Base-by-base conservation (phyloP, 106 monocot species). In the Acanthochlamys bracteata region DNA sequence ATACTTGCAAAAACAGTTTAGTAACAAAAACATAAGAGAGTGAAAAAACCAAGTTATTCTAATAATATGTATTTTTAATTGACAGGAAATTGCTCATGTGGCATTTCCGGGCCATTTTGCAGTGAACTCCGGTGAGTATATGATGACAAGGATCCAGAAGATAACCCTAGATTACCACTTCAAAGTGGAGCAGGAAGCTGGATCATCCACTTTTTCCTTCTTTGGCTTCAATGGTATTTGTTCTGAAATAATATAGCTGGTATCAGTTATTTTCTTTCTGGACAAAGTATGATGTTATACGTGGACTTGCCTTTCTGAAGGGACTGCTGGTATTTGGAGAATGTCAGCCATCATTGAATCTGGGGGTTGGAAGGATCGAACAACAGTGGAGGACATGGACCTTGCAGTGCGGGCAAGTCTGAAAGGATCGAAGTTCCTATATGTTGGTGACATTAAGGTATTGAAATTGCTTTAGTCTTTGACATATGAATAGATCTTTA, bases 351-450 rank as follows among this genome's bases (percentile, higher is more conserved):
- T 91, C 26, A 68, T 73, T 54, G 90, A 83, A 57, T 75, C 80
- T 25, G 90, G 86, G 15, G 86, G 90, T 52, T 90, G 90, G 90
- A 86, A 90, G 20, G 90, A 86, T 39, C 59, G 90, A 56, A 90
- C 86, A 11, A 90, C 86, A 3, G 90, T 90, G 4, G 89, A 90
- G 39, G 89, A 90, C 73, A 90, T 90, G 90, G 90, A 90, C 52
- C 71, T 90, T 42, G 85, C 90, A 7, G 83, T 91, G 65, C 75
- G 86, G 26, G 86, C 86, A 54, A 73, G 75, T 20, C 74, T 86
- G 2, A 61, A 69, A 49, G 86, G 90, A 15, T 91, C 86, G 90
- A 77, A 86, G 60, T 83, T 91, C 58, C 42, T 86, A 33, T 91
- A 78, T 69, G 57, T 78, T 40, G 83, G 83, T 40, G 80, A 81